Evolutionary conservation across 2,329 filamentous ascomycete species (phyloP), one percentile per base, ranked within the genome.

Genomic region (Microdochium paspali): DNA sequence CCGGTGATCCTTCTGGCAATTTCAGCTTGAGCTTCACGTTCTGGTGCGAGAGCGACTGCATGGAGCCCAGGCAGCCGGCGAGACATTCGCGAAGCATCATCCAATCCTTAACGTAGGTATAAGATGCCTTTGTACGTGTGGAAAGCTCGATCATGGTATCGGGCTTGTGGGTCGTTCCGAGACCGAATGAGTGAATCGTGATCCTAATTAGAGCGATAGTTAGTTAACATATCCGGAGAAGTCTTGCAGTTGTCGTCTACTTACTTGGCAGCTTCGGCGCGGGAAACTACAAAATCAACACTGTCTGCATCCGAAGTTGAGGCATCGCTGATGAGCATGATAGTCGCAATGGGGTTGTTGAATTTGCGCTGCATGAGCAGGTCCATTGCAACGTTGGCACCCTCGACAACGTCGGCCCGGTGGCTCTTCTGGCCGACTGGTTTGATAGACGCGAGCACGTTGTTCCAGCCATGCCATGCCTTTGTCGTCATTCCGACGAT

Each of bases 31-130:
- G 77, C 71, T 95, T 96, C 49, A 94, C 93, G 60, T 97, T 97
- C 64, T 97, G 93, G 63, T 98, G 93, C n/a, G 93, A 97, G 24
- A 89, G 84, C 2, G 88, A 90, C 66, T 98, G 93, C 62, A 97
- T 78, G 13, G 89, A 84, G 44, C 93, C 93, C 24, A 98, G 72
- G 59, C 91, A 97, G 40, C 93, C 93, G 23, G 90, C 93, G 42
- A 96, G 77, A 63, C 93, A 97, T 65, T 98, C 93, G 24, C 93
- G 85, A 30, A 98, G 77, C 91, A 97, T 98, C 91, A 97, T 97
- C 93, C 93, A 98, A 65, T 98, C 93, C 68, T 97, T 98, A 56
- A 98, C 90, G 59, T 97, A 98, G 1, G 90, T 94, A 61, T 97
- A 98, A 1, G 90, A 94, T 4, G 90, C 93, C 69, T 97, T 98